Percentiles rank a stretch among this genome's conserved stretches.
phyloP scores from a whole-genome alignment of 1,284 basidiomycete genomes.

The Farysia itapuensis region DNA sequence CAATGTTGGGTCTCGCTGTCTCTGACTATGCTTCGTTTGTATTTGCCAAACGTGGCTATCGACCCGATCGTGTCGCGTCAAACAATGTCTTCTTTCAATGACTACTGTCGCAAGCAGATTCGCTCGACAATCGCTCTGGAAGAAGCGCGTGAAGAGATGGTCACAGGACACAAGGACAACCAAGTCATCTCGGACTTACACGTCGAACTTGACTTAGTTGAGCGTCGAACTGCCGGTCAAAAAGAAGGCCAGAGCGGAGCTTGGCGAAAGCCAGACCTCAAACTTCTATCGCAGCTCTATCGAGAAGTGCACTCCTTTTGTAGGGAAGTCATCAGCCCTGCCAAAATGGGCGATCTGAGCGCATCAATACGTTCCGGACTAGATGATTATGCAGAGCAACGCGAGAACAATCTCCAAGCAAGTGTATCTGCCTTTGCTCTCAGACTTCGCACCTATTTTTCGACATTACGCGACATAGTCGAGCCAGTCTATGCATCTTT shows the following conservation, averaged over 20 bases:
- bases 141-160: constrained; percentile 66
- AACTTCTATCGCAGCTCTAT: constrained; percentile 76
- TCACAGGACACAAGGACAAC: constrained; percentile 69
- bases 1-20: constrained; percentile 71
- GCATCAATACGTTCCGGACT: constrained; percentile 8
- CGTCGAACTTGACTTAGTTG: constrained; percentile 13
- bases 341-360: constrained; percentile 54
- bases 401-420: constrained; percentile 57
- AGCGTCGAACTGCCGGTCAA: background rate
- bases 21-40: constrained; percentile 69
- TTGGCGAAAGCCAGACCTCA: constrained; percentile 63
- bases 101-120: constrained; percentile 61
- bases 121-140: constrained; percentile 68
- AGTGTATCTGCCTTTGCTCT: constrained; percentile 61
- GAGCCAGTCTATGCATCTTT: constrained; percentile 70
- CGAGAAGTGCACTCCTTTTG: constrained; percentile 67
- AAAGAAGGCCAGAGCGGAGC: constrained; percentile 7
- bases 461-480: constrained; percentile 70
- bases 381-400: constrained; percentile 31
- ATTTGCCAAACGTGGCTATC: constrained; percentile 80
- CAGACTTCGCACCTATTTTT: constrained; percentile 62
- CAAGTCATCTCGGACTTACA: constrained; percentile 53
- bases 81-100: constrained; percentile 65
- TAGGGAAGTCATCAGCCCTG: constrained; percentile 30
- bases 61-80: constrained; percentile 78